Evolutionary conservation across 2,329 filamentous ascomycete genomes (phyloP).

Genomic region (Fusarium sp.): DNA sequence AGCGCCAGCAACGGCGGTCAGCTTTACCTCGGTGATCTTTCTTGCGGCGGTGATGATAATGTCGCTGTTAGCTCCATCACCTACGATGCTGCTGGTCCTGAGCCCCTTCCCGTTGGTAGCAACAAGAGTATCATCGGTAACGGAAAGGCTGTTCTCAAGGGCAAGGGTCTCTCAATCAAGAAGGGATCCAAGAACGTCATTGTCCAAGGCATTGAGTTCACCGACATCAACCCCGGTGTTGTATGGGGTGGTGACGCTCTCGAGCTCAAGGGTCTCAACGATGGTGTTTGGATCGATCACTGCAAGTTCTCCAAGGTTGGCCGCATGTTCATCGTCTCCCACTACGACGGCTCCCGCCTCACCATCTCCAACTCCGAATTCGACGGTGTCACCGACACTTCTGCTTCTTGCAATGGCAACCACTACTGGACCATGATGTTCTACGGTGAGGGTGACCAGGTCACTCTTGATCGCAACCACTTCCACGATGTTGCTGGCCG

Average conservation of each 20-base stretch:
- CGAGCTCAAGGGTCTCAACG: conserved; percentile 49
- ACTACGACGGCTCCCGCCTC: conserved; percentile 47
- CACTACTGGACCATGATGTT: conserved; percentile 50
- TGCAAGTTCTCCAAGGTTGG: conserved; percentile 54
- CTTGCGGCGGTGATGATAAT: conserved; percentile 41
- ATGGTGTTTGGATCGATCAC: conserved; percentile 48
- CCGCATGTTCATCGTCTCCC: conserved; percentile 53
- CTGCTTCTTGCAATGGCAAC: conserved; percentile 45
- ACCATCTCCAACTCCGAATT: conserved; percentile 55
- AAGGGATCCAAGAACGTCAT: conserved; percentile 60
- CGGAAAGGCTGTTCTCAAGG: conserved; percentile 44
- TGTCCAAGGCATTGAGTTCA: conserved; percentile 61
- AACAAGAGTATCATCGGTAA: conserved; percentile 46
- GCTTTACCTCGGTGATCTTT: conserved; percentile 44
- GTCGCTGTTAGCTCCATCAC: conserved; percentile 40
- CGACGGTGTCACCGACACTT: conserved; percentile 48
- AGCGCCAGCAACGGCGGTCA: conserved; percentile 44
- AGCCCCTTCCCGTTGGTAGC: conserved; percentile 40
- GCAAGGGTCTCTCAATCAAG: conserved; percentile 57
- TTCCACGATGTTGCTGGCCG: conserved; percentile 44
- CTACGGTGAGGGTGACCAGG: conserved; percentile 42
- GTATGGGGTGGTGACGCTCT: conserved; percentile 50
- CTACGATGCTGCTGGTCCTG: conserved; percentile 43
- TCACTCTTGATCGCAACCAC: conserved; percentile 43
- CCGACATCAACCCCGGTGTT: conserved; percentile 54